These are phyloP conservation scores for Phalaenopsis hybrid DNA, from an alignment of 116 monocot species.

Conservation along the genomic window DNA sequence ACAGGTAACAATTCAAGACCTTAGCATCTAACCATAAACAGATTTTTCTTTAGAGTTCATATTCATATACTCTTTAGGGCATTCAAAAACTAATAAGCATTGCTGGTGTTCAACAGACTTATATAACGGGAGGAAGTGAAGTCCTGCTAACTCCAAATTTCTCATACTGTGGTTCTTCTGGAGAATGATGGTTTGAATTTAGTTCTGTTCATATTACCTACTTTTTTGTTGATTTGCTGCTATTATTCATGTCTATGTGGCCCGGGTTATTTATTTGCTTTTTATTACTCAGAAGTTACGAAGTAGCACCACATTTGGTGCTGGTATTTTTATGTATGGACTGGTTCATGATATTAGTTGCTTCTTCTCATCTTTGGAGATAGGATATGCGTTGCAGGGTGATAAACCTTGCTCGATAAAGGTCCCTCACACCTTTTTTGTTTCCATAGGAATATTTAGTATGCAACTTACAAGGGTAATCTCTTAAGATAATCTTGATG, in stretches of 20 bases:
- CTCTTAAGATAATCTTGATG: neutral
- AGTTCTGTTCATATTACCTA: neutral
- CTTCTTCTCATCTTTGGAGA: neutral
- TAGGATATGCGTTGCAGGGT: neutral
- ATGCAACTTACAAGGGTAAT: neutral
- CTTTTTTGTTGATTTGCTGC: neutral
- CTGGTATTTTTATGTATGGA: neutral
- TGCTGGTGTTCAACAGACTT: slow-evolving; percentile 15
- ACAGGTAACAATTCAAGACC: neutral
- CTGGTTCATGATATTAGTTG: neutral
- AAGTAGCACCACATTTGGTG: neutral
- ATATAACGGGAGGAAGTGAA: slow-evolving; percentile 11
- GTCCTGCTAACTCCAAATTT: slow-evolving; percentile 9
- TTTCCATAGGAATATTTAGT: neutral
- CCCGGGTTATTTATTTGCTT: neutral
- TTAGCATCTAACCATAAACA: neutral
- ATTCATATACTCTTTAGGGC: neutral
- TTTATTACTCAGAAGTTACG: neutral
- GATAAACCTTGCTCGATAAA: neutral
- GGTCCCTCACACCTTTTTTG: neutral
- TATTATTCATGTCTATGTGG: neutral
- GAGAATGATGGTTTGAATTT: slow-evolving; percentile 14
- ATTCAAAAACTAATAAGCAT: slow-evolving; percentile 9
- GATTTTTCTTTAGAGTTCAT: slow-evolving; percentile 7
- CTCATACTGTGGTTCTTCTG: slow-evolving; percentile 14